phyloP scores from a whole-genome alignment of 1,139 yeast genomes.

The Blastobotrys apis region DNA sequence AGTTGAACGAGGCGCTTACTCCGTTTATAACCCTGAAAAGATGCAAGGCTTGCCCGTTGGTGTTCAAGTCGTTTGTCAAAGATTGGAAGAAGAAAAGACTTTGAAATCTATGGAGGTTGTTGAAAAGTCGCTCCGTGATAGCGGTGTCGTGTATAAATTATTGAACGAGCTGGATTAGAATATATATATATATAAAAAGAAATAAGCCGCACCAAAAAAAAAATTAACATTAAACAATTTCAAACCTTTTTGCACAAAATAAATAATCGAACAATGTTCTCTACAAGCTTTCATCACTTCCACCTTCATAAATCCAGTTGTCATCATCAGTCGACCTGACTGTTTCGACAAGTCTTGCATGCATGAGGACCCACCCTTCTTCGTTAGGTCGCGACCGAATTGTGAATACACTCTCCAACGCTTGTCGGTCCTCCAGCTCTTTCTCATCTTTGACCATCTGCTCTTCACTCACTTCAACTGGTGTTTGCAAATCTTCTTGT shows the following conservation, averaged over 20 bases:
- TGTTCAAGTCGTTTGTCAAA: constrained; percentile 55
- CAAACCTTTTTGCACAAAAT: too few species aligned
- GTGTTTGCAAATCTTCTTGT: not conserved
- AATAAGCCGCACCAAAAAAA: too few species aligned
- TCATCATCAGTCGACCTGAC: constrained; percentile 9
- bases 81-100: constrained; percentile 61
- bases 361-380: too few species aligned
- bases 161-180: constrained; percentile 23
- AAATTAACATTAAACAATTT: too few species aligned
- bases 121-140: constrained; percentile 34
- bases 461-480: constrained; percentile 1
- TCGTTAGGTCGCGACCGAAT: not conserved
- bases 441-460: not conserved
- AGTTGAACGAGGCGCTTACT: constrained; percentile 40
- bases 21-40: constrained; percentile 50
- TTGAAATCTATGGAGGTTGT: constrained; percentile 41
- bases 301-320: constrained; percentile 13
- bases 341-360: constrained; percentile 2
- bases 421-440: not conserved
- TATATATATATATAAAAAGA: too few species aligned
- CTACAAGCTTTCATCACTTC: not conserved
- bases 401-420: constrained; percentile 3
- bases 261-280: too few species aligned
- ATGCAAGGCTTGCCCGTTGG: constrained; percentile 64
- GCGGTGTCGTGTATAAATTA: constrained; percentile 30